Conservation (phyloP, 768 basidiomycete genomes). For the Pseudohyphozyma bogoriensis region DNA sequence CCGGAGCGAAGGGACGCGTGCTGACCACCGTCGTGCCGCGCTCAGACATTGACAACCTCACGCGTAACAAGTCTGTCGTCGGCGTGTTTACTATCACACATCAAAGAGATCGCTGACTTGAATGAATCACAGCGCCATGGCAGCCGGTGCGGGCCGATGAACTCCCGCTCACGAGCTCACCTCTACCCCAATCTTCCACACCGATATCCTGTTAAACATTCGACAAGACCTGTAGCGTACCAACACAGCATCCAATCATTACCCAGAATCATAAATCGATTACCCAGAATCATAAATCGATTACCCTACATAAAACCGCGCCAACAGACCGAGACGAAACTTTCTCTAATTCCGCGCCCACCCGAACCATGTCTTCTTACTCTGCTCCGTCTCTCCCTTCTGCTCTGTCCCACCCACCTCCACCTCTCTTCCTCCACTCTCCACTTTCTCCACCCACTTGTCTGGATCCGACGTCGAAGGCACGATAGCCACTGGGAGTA, state of each 20-base stretch:
- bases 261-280: background rate
- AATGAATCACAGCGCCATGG: background rate
- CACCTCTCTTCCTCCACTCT: too few species aligned
- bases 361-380: background rate
- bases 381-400: background rate
- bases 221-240: too few species aligned
- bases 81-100: background rate
- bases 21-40: background rate
- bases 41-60: conserved; percentile 26
- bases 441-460: background rate
- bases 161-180: too few species aligned
- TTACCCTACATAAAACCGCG: background rate
- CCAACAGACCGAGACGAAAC: background rate
- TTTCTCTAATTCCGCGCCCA: background rate
- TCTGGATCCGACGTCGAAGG: conserved; percentile 1
- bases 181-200: too few species aligned
- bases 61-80: conserved; percentile 18
- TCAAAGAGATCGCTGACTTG: background rate
- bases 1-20: background rate
- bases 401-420: too few species aligned
- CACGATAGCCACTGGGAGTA: conserved; percentile 7
- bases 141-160: conserved; percentile 1
- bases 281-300: background rate
- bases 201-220: too few species aligned
- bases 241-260: too few species aligned